These are phyloP conservation scores for Tolypocladium amazonense DNA, from an alignment of 2,329 filamentous ascomycete species.

Conservation along the genomic window DNA sequence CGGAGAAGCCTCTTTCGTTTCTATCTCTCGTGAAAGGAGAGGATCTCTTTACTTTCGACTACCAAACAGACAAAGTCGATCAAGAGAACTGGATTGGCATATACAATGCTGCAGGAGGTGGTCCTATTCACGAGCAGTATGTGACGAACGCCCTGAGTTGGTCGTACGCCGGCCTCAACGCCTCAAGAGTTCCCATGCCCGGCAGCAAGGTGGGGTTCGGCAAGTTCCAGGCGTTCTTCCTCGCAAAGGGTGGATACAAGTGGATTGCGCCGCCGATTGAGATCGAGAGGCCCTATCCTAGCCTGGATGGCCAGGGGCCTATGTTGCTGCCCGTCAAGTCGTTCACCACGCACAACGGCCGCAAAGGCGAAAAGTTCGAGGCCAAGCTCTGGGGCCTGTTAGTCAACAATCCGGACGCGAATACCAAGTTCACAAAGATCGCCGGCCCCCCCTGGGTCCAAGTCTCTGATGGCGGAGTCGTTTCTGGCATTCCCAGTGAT, in stretches of 20 bases:
- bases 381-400: conserved; percentile 22
- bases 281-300: conserved; percentile 16
- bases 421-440: conserved; percentile 16
- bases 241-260: conserved; percentile 23
- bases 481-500: conserved; percentile 23
- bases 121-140: conserved; percentile 19
- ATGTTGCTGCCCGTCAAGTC: conserved; percentile 19
- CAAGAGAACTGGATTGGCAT: conserved; percentile 27
- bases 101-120: conserved; percentile 21
- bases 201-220: conserved; percentile 13
- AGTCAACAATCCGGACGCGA: conserved; percentile 10
- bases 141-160: conserved; percentile 19
- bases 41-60: conserved; percentile 19
- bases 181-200: conserved; percentile 17
- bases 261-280: conserved; percentile 23
- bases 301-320: too few relatives aligned
- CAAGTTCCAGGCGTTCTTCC: conserved; percentile 24
- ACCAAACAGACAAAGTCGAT: conserved; percentile 16
- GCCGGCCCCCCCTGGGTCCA: conserved; percentile 18
- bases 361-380: conserved; percentile 20
- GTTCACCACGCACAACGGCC: conserved; percentile 24
- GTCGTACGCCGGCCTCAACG: conserved; percentile 17
- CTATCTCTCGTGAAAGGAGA: background rate
- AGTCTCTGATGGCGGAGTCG: conserved; percentile 18
- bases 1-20: background rate